Evolutionary conservation across 2,329 filamentous ascomycete species (phyloP), one percentile per base, ranked within the genome.

Genomic region (Pyrenochaeta sp.): DNA sequence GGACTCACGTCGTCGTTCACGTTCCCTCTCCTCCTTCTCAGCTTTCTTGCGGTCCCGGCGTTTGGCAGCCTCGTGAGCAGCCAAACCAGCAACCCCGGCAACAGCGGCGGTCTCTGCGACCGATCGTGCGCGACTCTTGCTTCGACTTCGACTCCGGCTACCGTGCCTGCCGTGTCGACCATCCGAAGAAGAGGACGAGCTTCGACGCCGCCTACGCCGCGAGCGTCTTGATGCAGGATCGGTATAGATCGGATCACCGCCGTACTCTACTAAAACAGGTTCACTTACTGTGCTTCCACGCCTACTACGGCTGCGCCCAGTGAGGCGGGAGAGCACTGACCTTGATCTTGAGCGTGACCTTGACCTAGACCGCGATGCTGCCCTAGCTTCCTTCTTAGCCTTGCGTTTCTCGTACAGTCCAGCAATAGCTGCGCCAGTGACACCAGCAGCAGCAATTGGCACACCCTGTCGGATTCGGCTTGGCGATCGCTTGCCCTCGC

Each of bases 361-460:
- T 50, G 76, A 75, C 66, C 67, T 71, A 51, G 75, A 78, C 43
- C 72, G 77, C 67, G 64, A 78, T 67, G 80, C 74, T 58, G 81
- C 80, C 69, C 83, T 84, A 19, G 78, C 80, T 55, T 85, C 83
- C 67, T 86, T 86, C 72, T 85, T 86, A 40, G 82, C 84, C 74
- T 88, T 87, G 59, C 83, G 84, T 67, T 84, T 87, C 74, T 89
- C 87, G 67, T 88, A 89, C 15, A 89, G 72, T 25, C 85, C 85
- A 56, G 87, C 85, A 32, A 86, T 79, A 13, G 86, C 87, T 40
- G 87, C 87, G 63, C 85, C 86, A 45, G 85, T 84, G 13, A 88
- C 76, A 48, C 87, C 87, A 51, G 86, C 85, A 40, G 85, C 86
- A 64, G 85, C 83, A 52, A 89, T 84, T 1, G 87, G 87, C 5